Percentiles rank a stretch among this genome's conserved stretches.
Conservation (phyloP, 1,284 basidiomycete species). For the Naganishia sp. region DNA sequence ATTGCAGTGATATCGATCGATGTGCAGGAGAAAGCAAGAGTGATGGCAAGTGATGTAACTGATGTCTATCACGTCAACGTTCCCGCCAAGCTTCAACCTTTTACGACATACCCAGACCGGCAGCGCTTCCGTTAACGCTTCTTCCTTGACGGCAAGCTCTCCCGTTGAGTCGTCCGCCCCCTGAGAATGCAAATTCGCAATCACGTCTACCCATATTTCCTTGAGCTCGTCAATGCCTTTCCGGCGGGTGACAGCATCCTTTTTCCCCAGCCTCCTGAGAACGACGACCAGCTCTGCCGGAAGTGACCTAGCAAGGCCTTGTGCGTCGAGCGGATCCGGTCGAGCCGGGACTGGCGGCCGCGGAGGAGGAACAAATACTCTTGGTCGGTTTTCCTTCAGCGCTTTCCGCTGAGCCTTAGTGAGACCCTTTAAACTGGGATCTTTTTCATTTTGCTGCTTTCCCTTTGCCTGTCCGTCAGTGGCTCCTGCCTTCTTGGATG, state of each 20-base stretch:
- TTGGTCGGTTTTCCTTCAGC: conserved; percentile 64
- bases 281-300: conserved; percentile 82
- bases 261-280: conserved; percentile 81
- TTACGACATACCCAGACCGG: conserved; percentile 77
- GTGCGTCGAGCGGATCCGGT: conserved; percentile 87
- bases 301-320: conserved; percentile 73
- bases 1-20: conserved; percentile 68
- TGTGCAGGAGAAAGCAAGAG: conserved; percentile 80
- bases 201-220: conserved; percentile 63
- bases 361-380: conserved; percentile 78
- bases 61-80: background rate
- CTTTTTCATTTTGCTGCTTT: conserved; percentile 14
- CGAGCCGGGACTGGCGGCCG: conserved; percentile 83
- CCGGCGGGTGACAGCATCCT: conserved; percentile 81
- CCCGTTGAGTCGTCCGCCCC: conserved; percentile 39
- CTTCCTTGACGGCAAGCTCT: conserved; percentile 47
- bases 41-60: conserved; percentile 83
- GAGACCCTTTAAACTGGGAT: conserved; percentile 44
- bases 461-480: conserved; percentile 5
- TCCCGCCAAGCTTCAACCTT: too few species aligned
- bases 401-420: conserved; percentile 52
- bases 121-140: conserved; percentile 55
- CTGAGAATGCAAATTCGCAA: conserved; percentile 50
- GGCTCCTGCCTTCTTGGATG: conserved; percentile 32
- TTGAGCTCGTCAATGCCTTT: conserved; percentile 85